A percentile compares a stretch with the other conserved stretches of the same genome.
Conservation (phyloP, 2,329 filamentous ascomycete species). For the Diaporthe caulivora region DNA sequence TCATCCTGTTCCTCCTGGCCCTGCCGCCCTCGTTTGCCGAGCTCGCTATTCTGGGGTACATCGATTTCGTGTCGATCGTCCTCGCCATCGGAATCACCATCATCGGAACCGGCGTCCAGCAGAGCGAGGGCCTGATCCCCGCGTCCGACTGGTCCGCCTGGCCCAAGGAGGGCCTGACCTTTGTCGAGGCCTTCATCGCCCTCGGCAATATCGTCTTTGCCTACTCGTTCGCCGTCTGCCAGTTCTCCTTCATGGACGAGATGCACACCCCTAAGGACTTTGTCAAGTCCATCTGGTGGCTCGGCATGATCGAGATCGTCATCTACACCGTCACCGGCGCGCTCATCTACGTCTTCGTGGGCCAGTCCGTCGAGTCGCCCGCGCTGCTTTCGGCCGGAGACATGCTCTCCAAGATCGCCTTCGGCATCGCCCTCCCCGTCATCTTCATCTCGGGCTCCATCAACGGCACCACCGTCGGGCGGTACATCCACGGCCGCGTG, state of each 20-base stretch:
- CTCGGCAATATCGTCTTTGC: slow-evolving; percentile 79
- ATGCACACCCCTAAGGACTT: slow-evolving; percentile 63
- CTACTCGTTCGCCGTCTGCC: slow-evolving; percentile 69
- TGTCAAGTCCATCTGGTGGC: slow-evolving; percentile 68
- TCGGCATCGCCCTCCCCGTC: slow-evolving; percentile 77
- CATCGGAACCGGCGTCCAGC: slow-evolving; percentile 69
- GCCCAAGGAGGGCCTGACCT: slow-evolving; percentile 58
- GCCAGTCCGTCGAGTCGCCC: slow-evolving; percentile 72
- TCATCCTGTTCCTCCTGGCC: slow-evolving; percentile 59
- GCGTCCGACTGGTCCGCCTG: slow-evolving; percentile 57
- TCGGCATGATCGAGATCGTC: slow-evolving; percentile 71
- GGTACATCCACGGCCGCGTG: slow-evolving; percentile 61
- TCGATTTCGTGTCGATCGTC: slow-evolving; percentile 73
- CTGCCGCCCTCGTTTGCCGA: slow-evolving; percentile 63
- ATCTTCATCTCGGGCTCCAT: slow-evolving; percentile 82
- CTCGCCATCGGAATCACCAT: slow-evolving; percentile 75
- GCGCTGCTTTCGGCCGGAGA: slow-evolving; percentile 75
- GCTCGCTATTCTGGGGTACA: slow-evolving; percentile 62
- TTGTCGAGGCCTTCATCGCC: slow-evolving; percentile 70
- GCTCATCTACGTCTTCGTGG: slow-evolving; percentile 78
- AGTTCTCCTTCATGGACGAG: slow-evolving; percentile 67
- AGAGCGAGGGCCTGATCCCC: slow-evolving; percentile 44
- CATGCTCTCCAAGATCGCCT: slow-evolving; percentile 74
- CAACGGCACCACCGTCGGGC: slow-evolving; percentile 64
- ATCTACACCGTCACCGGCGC: slow-evolving; percentile 77